A percentile compares a stretch with the other conserved stretches of the same genome.
Conservation (phyloP, 345 rosid genomes). For the Citrus sp. region DNA sequence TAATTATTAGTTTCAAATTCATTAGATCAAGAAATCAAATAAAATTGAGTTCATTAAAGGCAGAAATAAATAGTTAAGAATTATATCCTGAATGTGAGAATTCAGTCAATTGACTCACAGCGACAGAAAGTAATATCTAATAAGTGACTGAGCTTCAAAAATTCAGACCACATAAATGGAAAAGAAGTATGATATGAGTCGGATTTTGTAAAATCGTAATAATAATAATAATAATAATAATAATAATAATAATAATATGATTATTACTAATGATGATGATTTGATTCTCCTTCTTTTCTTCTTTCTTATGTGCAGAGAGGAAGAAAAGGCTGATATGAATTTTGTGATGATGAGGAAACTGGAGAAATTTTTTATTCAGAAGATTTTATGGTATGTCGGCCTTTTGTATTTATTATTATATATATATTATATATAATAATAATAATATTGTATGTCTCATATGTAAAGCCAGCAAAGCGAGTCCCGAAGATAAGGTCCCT, state of each 20-base stretch:
- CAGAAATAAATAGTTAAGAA: no score
- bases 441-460: background rate
- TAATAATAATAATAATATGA: no score
- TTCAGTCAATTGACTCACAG: background rate
- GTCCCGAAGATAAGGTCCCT: conserved; percentile 31
- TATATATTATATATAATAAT: no score
- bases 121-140: background rate
- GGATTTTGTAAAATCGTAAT: no score
- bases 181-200: background rate
- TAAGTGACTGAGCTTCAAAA: background rate
- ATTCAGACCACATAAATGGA: background rate
- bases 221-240: no score
- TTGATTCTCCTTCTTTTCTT: no score
- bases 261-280: no score
- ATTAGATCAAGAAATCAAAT: background rate
- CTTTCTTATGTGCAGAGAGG: no score
- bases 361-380: background rate
- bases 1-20: background rate
- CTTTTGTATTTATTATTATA: background rate
- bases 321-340: no score
- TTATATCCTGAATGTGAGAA: no score
- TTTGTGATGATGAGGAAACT: no score
- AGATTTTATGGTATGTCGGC: conserved; percentile 16
- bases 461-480: conserved; percentile 7
- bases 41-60: no score